Evolutionary conservation across 305 asterid species (phyloP), one percentile per base, ranked within the genome.

Genomic region (Andrographis paniculata): DNA sequence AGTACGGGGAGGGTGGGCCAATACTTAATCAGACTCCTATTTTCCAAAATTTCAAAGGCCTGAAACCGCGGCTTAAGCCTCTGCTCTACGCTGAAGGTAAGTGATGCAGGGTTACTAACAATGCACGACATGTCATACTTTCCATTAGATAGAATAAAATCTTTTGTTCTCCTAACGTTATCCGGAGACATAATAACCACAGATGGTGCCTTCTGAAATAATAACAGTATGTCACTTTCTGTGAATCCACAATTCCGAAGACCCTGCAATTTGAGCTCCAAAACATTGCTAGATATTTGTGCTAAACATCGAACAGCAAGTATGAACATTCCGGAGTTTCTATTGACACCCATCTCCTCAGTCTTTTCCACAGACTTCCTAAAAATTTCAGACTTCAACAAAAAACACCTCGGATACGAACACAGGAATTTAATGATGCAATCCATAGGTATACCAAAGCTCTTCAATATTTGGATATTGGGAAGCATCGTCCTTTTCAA

Each of bases 31-130:
- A 31, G 37, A 11, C 11, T 31, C 37, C 12, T 31, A 6, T 57
- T 49, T 45, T 63, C 72, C 65, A 70, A 42, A 23, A 63, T 45
- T 28, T 56, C 61, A 35, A 74, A 20, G 50, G 51, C 50, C 20
- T 22, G 24, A 0, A 69, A 11, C 38, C 75, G 45, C 0, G 74
- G 77, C 18, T 20, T 44, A 41, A 48, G 56, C 59, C 63, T 45
- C 53, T 61, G 48, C 52, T 74, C 70, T 9, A 70, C 12, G 44
- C 81, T 74, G 58, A 28, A 64, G n/a, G 22, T 37, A 28, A 74
- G 52, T 10, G 67, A 61, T 35, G 19, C 49, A 0, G 81, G 70
- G n/a, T 53, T 39, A 4, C 38, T 17, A 17, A 55, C 24, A 36
- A 66, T 58, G 50, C 49, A 14, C 0, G 68, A 53, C 10, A 30